A percentile compares a stretch with the other conserved stretches of the same genome.
These are phyloP conservation scores for Boletus huronensis DNA, from an alignment of 768 basidiomycete species.

Conservation along the genomic window DNA sequence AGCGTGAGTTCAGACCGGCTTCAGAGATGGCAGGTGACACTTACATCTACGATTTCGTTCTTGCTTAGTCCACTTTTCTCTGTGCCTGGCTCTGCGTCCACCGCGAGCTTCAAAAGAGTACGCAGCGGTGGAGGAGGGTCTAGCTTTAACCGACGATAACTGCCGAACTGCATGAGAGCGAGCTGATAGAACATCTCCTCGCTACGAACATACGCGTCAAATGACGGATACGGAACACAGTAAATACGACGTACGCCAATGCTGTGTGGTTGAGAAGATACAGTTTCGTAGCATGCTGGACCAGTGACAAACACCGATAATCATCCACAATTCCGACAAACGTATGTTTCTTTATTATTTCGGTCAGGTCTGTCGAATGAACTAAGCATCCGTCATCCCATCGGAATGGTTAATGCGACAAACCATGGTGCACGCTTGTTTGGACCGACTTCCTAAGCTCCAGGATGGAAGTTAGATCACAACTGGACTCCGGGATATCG, in stretches of 20 bases:
- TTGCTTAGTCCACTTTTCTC: slow-evolving; percentile 51
- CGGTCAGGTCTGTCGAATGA: slow-evolving; percentile 59
- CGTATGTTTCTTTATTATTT: slow-evolving; percentile 81
- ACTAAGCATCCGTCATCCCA: neutral
- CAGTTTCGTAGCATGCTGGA: slow-evolving; percentile 86
- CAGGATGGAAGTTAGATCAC: slow-evolving; percentile 70
- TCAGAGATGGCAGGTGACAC: slow-evolving; percentile 16
- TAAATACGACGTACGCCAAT: slow-evolving; percentile 60
- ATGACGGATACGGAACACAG: neutral
- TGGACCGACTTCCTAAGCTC: slow-evolving; percentile 56
- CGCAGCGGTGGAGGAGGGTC: slow-evolving; percentile 78
- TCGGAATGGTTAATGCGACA: slow-evolving; percentile 20
- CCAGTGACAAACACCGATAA: slow-evolving; percentile 65
- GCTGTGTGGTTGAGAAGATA: slow-evolving; percentile 86
- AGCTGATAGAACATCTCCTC: slow-evolving; percentile 97
- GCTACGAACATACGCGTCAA: slow-evolving; percentile 36
- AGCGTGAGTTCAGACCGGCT: neutral
- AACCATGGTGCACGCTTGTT: slow-evolving; percentile 69
- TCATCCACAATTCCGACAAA: slow-evolving; percentile 92
- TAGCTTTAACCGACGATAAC: slow-evolving; percentile 69
- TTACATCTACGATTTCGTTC: slow-evolving; percentile 67
- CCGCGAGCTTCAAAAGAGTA: slow-evolving; percentile 72
- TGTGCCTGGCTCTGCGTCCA: slow-evolving; percentile 59
- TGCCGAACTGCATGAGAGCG: slow-evolving; percentile 86
- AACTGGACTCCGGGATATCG: slow-evolving; percentile 72